Evolutionary conservation across 176 grass and related monocot species (phyloP), one percentile per base, ranked within the genome.

Genomic region (Triticum timopheevii): DNA sequence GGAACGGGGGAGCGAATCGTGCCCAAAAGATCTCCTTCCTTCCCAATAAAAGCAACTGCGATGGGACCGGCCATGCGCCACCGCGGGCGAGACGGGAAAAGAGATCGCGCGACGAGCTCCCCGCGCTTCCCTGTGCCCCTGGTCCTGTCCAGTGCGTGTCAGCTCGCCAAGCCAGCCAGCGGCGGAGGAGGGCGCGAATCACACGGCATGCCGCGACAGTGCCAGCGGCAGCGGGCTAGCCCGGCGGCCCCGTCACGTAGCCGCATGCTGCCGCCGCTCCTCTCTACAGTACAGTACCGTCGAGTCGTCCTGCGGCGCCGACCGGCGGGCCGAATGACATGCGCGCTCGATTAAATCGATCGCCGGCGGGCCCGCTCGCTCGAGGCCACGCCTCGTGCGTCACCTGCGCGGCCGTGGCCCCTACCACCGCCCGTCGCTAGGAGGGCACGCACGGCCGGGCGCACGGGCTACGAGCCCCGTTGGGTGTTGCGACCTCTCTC

Each of bases 1-100:
- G 63, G 80, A 83, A 82, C 71, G 69, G 69, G 62, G 73, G 73
- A 83, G 80, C 65, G 89, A 90, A 90, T 86, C 84, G 54, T 6
- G 83, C 63, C 49, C 71, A 42, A 79, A 83, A 83, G 84, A 86
- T 83, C 28, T 39, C 65, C 28, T 50, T 54, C 50, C 64, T 39
- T 54, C 50, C 72, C 83, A 78, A 77, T 86, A 78, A 86, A 90
- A 82, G 84, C 72, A 86, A 9, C 84, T 70, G 39, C 71, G 83
- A 90, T 58, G 83, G 79, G 88, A 86, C 87, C 73, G 80, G 2
- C 27, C 77, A 11, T 10, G 23, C 24, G 23, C 64, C 33, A 67
- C 61, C 44, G 47, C 86, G 42, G 4, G 16, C 45, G 66, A 52
- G 44, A 35, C 10, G 73, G 33, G 44, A n/a, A 20, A 22, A 56